phyloP scores from a whole-genome alignment of 805 yeast species.

The Sporopachydermia lactativora region DNA sequence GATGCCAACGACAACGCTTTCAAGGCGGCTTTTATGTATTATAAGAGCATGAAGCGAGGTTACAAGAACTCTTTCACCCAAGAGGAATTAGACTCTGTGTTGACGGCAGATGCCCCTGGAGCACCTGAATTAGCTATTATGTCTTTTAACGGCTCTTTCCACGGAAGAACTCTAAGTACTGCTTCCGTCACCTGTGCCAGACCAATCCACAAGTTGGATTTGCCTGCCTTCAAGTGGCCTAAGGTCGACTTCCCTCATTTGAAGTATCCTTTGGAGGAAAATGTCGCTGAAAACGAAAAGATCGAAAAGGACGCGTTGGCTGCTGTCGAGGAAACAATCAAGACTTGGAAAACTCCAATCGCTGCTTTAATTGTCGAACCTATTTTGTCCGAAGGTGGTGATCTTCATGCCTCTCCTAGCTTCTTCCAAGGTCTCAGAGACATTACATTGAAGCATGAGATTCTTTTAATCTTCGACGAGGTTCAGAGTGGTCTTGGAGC shows the following conservation, averaged over 20 bases:
- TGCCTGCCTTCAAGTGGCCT: slow-evolving; percentile 48
- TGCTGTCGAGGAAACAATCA: slow-evolving; percentile 27
- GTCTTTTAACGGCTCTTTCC: slow-evolving; percentile 42
- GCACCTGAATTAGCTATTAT: slow-evolving; percentile 37
- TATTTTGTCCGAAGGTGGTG: slow-evolving; percentile 67
- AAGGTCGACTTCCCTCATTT: slow-evolving; percentile 39
- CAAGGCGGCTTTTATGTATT: slow-evolving; percentile 59
- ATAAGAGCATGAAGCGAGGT: slow-evolving; percentile 41
- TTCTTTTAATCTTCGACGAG: slow-evolving; percentile 53
- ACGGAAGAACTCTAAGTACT: slow-evolving; percentile 42
- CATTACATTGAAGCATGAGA: slow-evolving; percentile 39
- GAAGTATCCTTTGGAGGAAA: slow-evolving; percentile 35
- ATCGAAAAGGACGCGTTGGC: slow-evolving; percentile 36
- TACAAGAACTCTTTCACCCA: slow-evolving; percentile 24
- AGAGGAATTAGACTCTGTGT: slow-evolving; percentile 32
- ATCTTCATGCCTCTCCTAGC: slow-evolving; percentile 48
- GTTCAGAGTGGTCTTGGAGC: slow-evolving; percentile 70
- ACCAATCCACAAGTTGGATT: slow-evolving; percentile 42
- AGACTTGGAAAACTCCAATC: slow-evolving; percentile 26
- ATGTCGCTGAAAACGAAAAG: slow-evolving; percentile 27
- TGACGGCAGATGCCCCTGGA: slow-evolving; percentile 39
- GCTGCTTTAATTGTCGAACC: slow-evolving; percentile 46
- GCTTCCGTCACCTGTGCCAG: slow-evolving; percentile 41
- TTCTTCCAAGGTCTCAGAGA: slow-evolving; percentile 54
- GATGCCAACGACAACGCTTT: slow-evolving; percentile 59